phyloP scores from a whole-genome alignment of 805 yeast species.

The Kodamaea laetipori region DNA sequence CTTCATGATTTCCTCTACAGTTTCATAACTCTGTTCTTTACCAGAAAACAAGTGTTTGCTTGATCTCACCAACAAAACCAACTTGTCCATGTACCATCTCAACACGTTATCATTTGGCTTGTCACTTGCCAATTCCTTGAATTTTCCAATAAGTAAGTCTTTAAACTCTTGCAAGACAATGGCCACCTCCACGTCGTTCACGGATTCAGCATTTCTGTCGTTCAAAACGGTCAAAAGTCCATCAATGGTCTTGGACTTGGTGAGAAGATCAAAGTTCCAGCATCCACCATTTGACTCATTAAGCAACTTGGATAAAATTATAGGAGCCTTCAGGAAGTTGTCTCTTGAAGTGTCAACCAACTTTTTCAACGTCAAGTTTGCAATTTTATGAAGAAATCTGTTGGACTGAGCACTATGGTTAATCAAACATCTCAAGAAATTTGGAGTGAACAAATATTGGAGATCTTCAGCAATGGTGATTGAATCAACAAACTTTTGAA shows the following conservation, averaged over 20 bases:
- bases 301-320: constrained; percentile 27
- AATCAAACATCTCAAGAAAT: constrained; percentile 69
- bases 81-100: constrained; percentile 62
- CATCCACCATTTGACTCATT: constrained; percentile 49
- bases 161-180: constrained; percentile 23
- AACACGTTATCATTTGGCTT: constrained; percentile 39
- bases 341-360: constrained; percentile 41
- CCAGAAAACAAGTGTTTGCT: constrained; percentile 37
- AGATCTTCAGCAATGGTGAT: constrained; percentile 23
- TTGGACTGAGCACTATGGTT: constrained; percentile 72
- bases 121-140: constrained; percentile 27
- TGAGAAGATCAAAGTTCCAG: constrained; percentile 72
- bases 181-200: constrained; percentile 16
- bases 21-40: constrained; percentile 16
- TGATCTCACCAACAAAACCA: constrained; percentile 53
- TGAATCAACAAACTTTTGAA: constrained; percentile 47
- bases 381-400: constrained; percentile 66
- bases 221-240: constrained; percentile 29
- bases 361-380: constrained; percentile 51
- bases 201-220: constrained; percentile 17
- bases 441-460: constrained; percentile 52
- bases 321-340: constrained; percentile 43
- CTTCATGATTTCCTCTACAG: constrained; percentile 40
- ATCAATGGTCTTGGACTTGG: constrained; percentile 70
- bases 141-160: constrained; percentile 27